Evolutionary conservation across 768 basidiomycete species (phyloP), one percentile per base, ranked within the genome.

Genomic region (Clathrus columnatus): DNA sequence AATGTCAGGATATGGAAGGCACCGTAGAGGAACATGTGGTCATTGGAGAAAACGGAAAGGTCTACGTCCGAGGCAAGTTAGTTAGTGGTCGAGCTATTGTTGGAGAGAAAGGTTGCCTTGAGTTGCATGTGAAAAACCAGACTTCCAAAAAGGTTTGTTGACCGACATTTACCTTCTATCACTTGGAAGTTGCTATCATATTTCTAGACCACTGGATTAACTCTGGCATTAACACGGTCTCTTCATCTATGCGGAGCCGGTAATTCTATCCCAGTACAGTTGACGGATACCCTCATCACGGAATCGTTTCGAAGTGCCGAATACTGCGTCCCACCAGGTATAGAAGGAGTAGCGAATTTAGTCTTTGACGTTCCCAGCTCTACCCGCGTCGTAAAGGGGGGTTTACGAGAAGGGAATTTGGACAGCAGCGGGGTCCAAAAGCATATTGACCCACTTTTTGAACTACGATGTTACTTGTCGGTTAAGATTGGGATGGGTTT

Each of bases 71-170:
- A 62, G 88, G 80, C 1, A 78, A 70, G 52, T 64, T 92, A 17
- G 69, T 86, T 21, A 84, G 81, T 29, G 81, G 77, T 7, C 68
- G 84, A 14, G 63, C 84, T 17, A 73, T 88, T 7, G 79, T 84
- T 27, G 89, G 89, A 7, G 79, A 82, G 62, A 79, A 78, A 57
- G 83, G 78, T 17, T 85, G 83, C 63, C 73, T 91, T 43, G 84
- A 89, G 62, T 68, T 92, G 51, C 81, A 84, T 59, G 83, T 91
- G 48, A 89, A 83, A 73, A 92, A 92, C 62, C 84, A 89, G 64
- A 86, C 88, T 1, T 70, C 72, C 50, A 87, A 85, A 70, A 90
- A 85, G 83, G 89, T 87, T 47, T 57, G 67, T 62, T 21, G 28
- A 32, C 43, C 52, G 8, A 29, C 5, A 24, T 53, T 30, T 50